phyloP scores from a whole-genome alignment of 352 stramenopile species.

The Globisporangium lucens region DNA sequence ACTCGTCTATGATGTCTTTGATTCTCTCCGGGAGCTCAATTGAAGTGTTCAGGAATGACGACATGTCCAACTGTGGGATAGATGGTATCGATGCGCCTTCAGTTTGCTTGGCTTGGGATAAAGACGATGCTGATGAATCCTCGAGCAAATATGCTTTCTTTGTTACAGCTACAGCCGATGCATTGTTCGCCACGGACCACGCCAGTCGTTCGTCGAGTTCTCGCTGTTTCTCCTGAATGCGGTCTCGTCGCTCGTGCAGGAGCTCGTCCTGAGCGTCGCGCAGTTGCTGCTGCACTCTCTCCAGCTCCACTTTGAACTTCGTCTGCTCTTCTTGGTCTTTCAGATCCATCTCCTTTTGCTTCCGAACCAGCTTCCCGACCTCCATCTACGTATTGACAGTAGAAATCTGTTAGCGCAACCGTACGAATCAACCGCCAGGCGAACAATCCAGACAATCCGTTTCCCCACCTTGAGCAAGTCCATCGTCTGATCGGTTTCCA shows the following conservation, averaged over 20 bases:
- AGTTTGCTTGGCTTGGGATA: not conserved
- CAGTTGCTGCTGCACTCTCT: constrained; percentile 34
- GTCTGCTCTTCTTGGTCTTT: constrained; percentile 27
- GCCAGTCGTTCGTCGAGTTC: constrained; percentile 45
- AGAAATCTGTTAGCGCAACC: not conserved
- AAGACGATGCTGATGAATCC: not conserved
- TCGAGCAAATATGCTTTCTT: not conserved
- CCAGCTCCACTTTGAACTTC: constrained; percentile 34
- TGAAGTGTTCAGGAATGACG: constrained; percentile 57
- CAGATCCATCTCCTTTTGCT: constrained; percentile 44
- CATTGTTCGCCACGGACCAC: constrained; percentile 10
- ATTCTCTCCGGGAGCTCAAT: constrained; percentile 51
- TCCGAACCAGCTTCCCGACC: constrained; percentile 61
- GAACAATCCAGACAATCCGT: not conserved
- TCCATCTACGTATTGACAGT: constrained; percentile 25
- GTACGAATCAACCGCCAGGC: not conserved
- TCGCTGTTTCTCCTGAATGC: constrained; percentile 59
- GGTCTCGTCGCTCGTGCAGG: constrained; percentile 47
- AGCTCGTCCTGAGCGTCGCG: constrained; percentile 52
- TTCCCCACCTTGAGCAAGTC: constrained; percentile 49
- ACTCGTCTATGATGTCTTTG: constrained; percentile 57
- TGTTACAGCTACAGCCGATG: not conserved
- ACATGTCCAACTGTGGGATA: constrained; percentile 28
- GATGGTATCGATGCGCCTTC: not conserved
- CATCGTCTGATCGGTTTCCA: constrained; percentile 63